Evolutionary conservation across 371 early-diverging fungal genomes (phyloP), one percentile per base, ranked within the genome.

Genomic region (Mortierella sp.): DNA sequence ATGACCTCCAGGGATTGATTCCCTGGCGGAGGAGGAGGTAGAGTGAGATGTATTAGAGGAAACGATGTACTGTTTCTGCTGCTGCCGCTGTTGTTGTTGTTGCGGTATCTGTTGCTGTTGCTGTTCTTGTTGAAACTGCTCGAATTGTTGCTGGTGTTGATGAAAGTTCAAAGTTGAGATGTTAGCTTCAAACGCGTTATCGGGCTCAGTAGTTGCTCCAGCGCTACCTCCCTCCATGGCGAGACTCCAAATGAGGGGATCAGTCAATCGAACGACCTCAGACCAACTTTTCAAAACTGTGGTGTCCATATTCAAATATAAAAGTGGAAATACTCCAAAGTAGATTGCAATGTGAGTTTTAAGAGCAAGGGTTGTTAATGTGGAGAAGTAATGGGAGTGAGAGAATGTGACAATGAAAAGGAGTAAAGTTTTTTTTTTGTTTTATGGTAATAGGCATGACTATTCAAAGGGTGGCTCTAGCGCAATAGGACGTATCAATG

Each of bases 241-340:
- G n/a, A 78, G 63, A 26, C 57, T 68, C 79, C 79, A 78, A 35
- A 78, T 64, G 56, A 78, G 59, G n/a, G 79, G 79, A 53, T 78
- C 79, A n/a, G 69, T 69, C 59, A 51, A 35, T 12, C 73, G 69
- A 22, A 78, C 66, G 37, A 78, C 69, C 47, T 78, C 79, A 32
- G 56, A 72, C 79, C 79, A 78, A 32, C 79, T 78, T 51, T 78
- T 72, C 57, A 73, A 60, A 29, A 70, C 61, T 8, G 79, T 63
- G 7, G 73, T 78, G 37, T 68, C 72, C 79, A 76, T 70, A n/a
- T 35, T 28, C 1, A 32, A 53, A 43, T 43, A 53, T 28, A 26
- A 28, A 15, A 2, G n/a, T 28, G n/a, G n/a, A n/a, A n/a, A n/a
- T n/a, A n/a, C n/a, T n/a, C n/a, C n/a, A n/a, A n/a, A n/a, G n/a